Conservation (phyloP, 306 rosid species). For the Vicia faba region DNA sequence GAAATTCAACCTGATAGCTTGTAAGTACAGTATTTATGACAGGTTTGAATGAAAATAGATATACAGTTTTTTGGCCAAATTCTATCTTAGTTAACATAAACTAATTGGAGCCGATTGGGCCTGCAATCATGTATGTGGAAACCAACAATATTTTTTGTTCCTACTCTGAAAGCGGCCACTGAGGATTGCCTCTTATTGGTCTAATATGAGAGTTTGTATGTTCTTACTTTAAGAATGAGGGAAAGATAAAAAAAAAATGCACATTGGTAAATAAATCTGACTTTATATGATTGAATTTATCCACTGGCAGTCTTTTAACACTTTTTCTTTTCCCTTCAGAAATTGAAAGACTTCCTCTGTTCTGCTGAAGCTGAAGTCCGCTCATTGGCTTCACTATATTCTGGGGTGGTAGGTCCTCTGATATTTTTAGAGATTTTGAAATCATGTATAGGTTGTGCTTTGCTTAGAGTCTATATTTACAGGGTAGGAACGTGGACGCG, state of each 20-base stretch:
- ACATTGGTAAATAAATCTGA: conserved; percentile 1
- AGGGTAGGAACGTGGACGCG: conserved; percentile 88
- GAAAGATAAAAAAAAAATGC: conserved; percentile 6
- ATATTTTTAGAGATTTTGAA: conserved; percentile 10
- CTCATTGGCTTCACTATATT: conserved; percentile 76
- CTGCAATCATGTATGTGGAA: conserved; percentile 21
- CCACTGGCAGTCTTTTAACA: conserved; percentile 10
- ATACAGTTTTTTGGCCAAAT: no score
- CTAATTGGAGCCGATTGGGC: conserved; percentile 22
- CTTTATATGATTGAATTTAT: conserved; percentile 4
- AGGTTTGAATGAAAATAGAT: no score
- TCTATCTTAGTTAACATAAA: no score
- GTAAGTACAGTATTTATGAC: no score
- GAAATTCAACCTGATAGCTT: no score
- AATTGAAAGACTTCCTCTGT: conserved; percentile 69
- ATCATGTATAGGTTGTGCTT: conserved; percentile 18
- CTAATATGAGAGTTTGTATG: conserved; percentile 28
- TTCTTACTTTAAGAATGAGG: conserved; percentile 12
- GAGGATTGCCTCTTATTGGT: conserved; percentile 32
- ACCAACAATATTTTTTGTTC: not conserved
- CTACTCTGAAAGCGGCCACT: not conserved
- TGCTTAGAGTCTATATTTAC: conserved; percentile 41
- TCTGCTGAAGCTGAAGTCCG: conserved; percentile 92
- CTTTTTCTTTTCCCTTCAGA: conserved; percentile 46
- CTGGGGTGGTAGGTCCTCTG: conserved; percentile 73